Conservation (phyloP, 306 rosid genomes). For the Vicia villosa region DNA sequence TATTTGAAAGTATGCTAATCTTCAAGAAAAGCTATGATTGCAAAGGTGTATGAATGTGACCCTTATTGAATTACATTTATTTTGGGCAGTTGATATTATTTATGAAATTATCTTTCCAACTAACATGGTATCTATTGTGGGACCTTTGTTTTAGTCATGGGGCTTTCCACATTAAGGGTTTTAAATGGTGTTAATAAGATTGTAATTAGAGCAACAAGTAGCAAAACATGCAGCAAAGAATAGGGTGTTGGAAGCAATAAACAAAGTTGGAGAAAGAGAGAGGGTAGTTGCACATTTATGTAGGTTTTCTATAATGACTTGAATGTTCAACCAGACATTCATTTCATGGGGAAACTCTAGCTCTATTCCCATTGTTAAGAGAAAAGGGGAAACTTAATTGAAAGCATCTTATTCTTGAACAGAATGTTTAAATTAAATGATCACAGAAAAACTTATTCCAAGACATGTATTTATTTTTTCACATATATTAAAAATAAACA, state of each 20-base stretch:
- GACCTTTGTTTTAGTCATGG: conserved; percentile 37
- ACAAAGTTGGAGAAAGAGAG: conserved; percentile 45
- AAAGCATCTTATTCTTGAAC: conserved; percentile 30
- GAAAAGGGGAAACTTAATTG: conserved; percentile 11
- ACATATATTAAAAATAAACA: too few relatives aligned
- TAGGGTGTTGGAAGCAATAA: conserved; percentile 70
- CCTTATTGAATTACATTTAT: conserved; percentile 46
- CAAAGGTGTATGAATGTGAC: conserved; percentile 53
- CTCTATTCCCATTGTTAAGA: conserved; percentile 39
- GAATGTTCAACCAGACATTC: conserved; percentile 85
- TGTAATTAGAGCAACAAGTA: conserved; percentile 29
- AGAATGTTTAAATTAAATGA: conserved; percentile 44
- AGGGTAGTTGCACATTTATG: conserved; percentile 75
- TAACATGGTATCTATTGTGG: conserved; percentile 43
- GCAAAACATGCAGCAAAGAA: conserved; percentile 26
- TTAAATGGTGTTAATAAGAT: conserved; percentile 27
- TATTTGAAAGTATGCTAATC: neutral
- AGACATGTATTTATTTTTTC: conserved; percentile 7
- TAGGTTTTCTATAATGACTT: conserved; percentile 41
- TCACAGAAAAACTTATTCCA: conserved; percentile 55
- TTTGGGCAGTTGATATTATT: conserved; percentile 48
- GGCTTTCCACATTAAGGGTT: conserved; percentile 33
- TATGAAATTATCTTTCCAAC: conserved; percentile 41
- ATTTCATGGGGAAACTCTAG: conserved; percentile 59
- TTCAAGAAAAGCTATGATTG: conserved; percentile 34